phyloP scores from a whole-genome alignment of 306 rosid genomes.

The Vigna unguiculata region DNA sequence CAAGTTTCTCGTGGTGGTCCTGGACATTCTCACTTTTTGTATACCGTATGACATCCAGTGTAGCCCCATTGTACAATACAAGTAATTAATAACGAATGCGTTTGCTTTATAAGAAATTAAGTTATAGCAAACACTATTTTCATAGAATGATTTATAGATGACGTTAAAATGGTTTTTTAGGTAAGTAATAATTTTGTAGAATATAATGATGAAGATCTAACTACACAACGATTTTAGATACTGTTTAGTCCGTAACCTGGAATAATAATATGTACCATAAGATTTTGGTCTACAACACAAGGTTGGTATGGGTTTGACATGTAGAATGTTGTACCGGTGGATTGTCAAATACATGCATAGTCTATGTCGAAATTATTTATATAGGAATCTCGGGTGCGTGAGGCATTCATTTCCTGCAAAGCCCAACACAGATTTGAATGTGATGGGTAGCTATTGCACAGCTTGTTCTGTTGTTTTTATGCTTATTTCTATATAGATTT shows the following conservation, averaged over 20 bases:
- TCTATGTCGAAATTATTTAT: conserved; percentile 23
- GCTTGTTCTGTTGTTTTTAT: conserved; percentile 76
- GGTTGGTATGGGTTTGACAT: conserved; percentile 38
- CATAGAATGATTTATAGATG: not conserved
- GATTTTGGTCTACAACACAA: conserved; percentile 35
- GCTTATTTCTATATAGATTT: conserved; percentile 80
- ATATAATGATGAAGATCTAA: not conserved
- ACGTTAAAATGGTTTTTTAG: too few relatives aligned
- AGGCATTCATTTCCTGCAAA: conserved; percentile 62
- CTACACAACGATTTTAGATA: not conserved
- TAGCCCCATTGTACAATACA: not conserved
- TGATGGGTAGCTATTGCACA: conserved; percentile 75
- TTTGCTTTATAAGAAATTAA: conserved; percentile 2
- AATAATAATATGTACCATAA: conserved; percentile 27
- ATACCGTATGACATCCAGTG: not conserved
- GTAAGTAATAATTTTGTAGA: not conserved
- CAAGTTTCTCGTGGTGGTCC: conserved; percentile 15
- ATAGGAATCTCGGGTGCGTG: conserved; percentile 70
- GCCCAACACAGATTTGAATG: conserved; percentile 86
- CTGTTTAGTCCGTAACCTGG: not conserved
- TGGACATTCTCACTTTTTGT: not conserved
- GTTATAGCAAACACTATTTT: conserved; percentile 1
- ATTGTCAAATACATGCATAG: conserved; percentile 45
- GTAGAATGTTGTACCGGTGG: conserved; percentile 33
- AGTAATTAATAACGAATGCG: not conserved